Base-by-base conservation (phyloP, 768 basidiomycete species). In the Leccinum incarnatum region DNA sequence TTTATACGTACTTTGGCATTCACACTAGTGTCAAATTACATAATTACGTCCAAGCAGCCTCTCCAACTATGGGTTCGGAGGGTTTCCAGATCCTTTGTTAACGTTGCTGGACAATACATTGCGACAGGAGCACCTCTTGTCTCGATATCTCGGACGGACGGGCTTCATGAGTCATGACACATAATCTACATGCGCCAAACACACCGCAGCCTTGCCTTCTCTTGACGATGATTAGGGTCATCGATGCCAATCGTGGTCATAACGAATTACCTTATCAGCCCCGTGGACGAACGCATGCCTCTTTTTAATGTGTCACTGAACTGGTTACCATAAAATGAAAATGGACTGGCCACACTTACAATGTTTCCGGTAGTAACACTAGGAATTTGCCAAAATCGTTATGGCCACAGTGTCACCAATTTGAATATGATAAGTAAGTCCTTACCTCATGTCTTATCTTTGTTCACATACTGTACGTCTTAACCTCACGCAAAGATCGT, bases 191-290 rank as follows among this genome's bases (percentile, higher is more conserved):
- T 40, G 45, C 58, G 23, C 23, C 27, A 14, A 66, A 61, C 49
- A 69, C 64, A 58, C 51, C 58, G 30, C 21, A 7, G 19, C 45
- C 53, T 51, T 32, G 25, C 30, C 17, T 36, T 34, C 34, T 29
- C 12, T 53, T 52, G 55, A 59, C 56, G 42, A 56, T 25, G 45
- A 55, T 51, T 54, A 30, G 68, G 66, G 63, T 49, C 66, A 69
- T 70, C 64, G 52, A 65, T 69, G 23, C 66, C 57, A 66, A 70
- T 69, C 69, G 64, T 49, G 59, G 59, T 50, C 56, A 70, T 70
- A 57, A 50, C 29, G 53, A 23, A 59, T 55, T 57, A 40, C 54
- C 23, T 42, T 56, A 69, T 66, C 64, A 59, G 30, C 56, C 27
- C 57, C 64, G 51, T 69, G 68, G 47, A 56, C 37, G 25, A 52